Conservation (phyloP, 208 protist genomes). For the Sergeia podlipaevii region DNA sequence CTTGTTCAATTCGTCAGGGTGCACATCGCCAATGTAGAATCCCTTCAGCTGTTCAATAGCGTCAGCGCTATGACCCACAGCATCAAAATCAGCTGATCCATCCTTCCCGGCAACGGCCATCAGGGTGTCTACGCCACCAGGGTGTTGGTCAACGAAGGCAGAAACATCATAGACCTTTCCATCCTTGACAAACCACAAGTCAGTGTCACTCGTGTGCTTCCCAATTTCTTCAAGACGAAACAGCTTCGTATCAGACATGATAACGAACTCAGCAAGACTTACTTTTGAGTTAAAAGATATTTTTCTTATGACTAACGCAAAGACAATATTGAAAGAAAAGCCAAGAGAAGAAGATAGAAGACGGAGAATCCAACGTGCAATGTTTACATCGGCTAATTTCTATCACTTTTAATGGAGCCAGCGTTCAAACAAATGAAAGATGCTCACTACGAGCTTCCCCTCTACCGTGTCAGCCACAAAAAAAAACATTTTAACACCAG, state of each 20-base stretch:
- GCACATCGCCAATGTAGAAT: conserved; percentile 77
- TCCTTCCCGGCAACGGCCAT: conserved; percentile 81
- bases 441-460: too few relatives aligned
- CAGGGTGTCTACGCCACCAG: conserved; percentile 87
- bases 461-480: too few relatives aligned
- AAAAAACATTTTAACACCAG: too few relatives aligned
- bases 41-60: conserved; percentile 62
- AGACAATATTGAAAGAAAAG: too few relatives aligned
- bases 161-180: conserved; percentile 84
- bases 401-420: too few relatives aligned
- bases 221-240: conserved; percentile 58
- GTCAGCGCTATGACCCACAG: conserved; percentile 65
- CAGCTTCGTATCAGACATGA: conserved; percentile 19
- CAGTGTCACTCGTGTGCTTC: conserved; percentile 56
- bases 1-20: conserved; percentile 47
- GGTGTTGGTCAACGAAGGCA: conserved; percentile 84
- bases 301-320: too few relatives aligned
- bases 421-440: too few relatives aligned
- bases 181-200: conserved; percentile 84
- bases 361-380: too few relatives aligned
- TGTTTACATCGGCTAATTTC: too few relatives aligned
- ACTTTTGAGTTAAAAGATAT: too few relatives aligned
- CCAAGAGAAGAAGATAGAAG: too few relatives aligned
- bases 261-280: too few relatives aligned
- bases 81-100: conserved; percentile 79